Conservation (phyloP, 78 protist species). For the Polysphondylium violaceum region DNA sequence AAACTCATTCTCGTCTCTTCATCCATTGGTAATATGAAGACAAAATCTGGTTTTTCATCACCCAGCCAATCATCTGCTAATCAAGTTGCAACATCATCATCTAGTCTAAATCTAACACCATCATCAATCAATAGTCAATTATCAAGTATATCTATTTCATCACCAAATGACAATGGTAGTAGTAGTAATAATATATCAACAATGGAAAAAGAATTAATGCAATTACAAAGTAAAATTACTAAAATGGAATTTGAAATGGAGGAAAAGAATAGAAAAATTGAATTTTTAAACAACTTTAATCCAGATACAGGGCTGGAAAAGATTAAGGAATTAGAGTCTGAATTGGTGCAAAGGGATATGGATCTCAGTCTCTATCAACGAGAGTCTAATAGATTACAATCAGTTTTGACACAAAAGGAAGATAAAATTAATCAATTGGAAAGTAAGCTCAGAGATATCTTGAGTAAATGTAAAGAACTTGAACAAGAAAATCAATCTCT, state of each 20-base stretch:
- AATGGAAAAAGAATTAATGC: not conserved
- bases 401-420: conserved; percentile 15
- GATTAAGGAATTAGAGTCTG: conserved; percentile 38
- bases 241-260: conserved; percentile 41
- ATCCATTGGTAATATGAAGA: not conserved
- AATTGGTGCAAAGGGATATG: conserved; percentile 44
- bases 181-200: no score
- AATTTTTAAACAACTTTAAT: not conserved
- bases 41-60: conserved; percentile 3
- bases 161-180: not conserved
- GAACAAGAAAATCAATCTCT: conserved; percentile 4
- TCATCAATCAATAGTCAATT: not conserved
- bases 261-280: conserved; percentile 44
- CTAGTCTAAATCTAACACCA: not conserved
- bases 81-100: not conserved
- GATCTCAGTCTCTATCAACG: conserved; percentile 22
- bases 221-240: conserved; percentile 13
- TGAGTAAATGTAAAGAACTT: conserved; percentile 25
- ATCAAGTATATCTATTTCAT: not conserved
- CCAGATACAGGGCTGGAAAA: conserved; percentile 9
- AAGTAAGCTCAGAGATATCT: conserved; percentile 2
- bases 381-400: conserved; percentile 19
- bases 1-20: conserved; percentile 62
- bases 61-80: not conserved
- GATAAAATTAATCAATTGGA: conserved; percentile 19